Conservation (phyloP, 2,329 filamentous ascomycete species). For the Myotisia sp. region DNA sequence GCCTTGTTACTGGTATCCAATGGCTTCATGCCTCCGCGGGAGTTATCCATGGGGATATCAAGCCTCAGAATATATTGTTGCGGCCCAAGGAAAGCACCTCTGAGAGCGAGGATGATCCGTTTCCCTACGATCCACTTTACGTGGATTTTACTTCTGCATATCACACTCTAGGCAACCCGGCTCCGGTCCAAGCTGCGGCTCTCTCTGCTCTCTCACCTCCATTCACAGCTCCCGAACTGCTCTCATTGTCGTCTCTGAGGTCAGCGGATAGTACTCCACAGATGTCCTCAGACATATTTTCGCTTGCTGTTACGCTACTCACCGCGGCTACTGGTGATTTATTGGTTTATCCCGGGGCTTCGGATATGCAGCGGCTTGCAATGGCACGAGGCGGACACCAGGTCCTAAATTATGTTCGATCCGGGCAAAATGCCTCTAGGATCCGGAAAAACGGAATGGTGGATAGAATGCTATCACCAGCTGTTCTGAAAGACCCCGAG, state of each 20-base stretch:
- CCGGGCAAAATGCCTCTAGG: conserved; percentile 24
- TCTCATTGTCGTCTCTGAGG: conserved; percentile 18
- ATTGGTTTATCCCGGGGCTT: conserved; percentile 29
- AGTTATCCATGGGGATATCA: conserved; percentile 36
- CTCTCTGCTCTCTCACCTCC: conserved; percentile 31
- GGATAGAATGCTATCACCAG: conserved; percentile 25
- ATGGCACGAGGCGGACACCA: conserved; percentile 33
- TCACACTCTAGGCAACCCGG: conserved; percentile 13
- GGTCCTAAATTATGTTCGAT: conserved; percentile 28
- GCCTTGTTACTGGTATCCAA: conserved; percentile 27
- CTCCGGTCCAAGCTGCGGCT: conserved; percentile 5
- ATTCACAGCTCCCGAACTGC: conserved; percentile 33
- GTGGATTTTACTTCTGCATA: conserved; percentile 32
- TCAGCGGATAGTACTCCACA: conserved; percentile 23
- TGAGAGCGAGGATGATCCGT: conserved; percentile 11
- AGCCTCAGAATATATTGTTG: conserved; percentile 33
- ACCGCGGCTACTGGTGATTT: conserved; percentile 33
- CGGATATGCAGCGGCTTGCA: conserved; percentile 27
- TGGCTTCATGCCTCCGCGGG: conserved; percentile 31
- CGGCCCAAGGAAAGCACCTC: conserved; percentile 11
- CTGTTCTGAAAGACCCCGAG: conserved; percentile 26
- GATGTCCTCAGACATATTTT: conserved; percentile 32
- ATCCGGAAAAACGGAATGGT: conserved; percentile 29
- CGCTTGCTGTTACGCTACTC: conserved; percentile 32
- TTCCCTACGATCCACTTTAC: conserved; percentile 29